These are phyloP conservation scores for Mariannaea elegans DNA, from an alignment of 2,329 filamentous ascomycete genomes.

Conservation along the genomic window DNA sequence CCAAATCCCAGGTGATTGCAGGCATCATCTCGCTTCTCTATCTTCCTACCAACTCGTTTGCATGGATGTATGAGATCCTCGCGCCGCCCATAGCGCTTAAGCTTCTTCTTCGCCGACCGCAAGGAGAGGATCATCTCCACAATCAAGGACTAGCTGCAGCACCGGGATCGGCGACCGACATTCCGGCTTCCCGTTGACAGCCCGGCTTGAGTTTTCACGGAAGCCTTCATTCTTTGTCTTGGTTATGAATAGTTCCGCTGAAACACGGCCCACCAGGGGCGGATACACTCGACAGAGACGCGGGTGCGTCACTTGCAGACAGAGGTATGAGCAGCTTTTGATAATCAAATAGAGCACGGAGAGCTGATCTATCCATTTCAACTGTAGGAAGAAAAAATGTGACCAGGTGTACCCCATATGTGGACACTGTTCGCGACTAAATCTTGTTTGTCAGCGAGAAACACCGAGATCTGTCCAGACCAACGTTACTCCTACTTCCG, in stretches of 20 bases:
- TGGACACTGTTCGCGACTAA: constrained; percentile 29
- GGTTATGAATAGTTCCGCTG: neutral
- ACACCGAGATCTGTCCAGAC: constrained; percentile 8
- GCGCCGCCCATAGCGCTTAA: neutral
- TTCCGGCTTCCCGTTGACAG: too few species aligned
- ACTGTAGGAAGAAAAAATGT: constrained; percentile 29
- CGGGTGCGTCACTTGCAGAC: constrained; percentile 34
- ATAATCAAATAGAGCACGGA: neutral
- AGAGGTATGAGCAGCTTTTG: constrained; percentile 9
- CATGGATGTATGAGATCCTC: neutral
- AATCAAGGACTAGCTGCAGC: neutral
- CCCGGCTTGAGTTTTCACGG: neutral
- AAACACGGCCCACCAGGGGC: constrained; percentile 6
- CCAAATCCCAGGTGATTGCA: neutral
- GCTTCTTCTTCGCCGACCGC: neutral
- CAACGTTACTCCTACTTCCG: neutral
- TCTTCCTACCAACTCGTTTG: neutral
- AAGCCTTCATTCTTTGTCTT: neutral
- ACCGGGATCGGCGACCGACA: too few species aligned
- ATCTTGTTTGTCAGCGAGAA: constrained; percentile 27
- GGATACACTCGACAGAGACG: constrained; percentile 33
- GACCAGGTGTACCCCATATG: constrained; percentile 28
- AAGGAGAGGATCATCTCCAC: too few species aligned
- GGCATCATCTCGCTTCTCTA: neutral
- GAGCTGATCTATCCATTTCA: neutral